Evolutionary conservation across 2,329 filamentous ascomycete species (phyloP).

Genomic region (Pseudogymnoascus sp.): DNA sequence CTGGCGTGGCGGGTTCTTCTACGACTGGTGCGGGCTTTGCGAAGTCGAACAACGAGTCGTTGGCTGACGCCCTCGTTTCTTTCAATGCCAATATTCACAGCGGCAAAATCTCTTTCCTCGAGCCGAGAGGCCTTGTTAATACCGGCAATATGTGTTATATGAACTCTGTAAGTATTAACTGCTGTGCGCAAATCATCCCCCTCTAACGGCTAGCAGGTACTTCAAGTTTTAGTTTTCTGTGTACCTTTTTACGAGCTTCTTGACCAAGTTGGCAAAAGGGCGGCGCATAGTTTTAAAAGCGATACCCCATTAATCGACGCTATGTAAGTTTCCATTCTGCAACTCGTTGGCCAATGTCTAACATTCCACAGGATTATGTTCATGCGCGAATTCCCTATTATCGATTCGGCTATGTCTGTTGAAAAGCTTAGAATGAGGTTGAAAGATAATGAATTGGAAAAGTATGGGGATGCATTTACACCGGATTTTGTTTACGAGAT

Average conservation of each 20-base stretch:
- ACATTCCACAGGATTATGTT: slow-evolving; percentile 69
- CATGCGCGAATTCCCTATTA: slow-evolving; percentile 80
- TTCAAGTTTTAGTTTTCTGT: slow-evolving; percentile 93
- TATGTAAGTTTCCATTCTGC: slow-evolving; percentile 53
- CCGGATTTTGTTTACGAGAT: slow-evolving; percentile 95
- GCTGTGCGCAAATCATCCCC: not conserved
- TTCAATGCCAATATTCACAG: slow-evolving; percentile 54
- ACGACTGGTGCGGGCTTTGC: slow-evolving; percentile 31
- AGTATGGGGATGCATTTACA: slow-evolving; percentile 83
- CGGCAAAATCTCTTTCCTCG: slow-evolving; percentile 68
- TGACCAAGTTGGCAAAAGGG: slow-evolving; percentile 74
- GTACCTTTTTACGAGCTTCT: slow-evolving; percentile 91
- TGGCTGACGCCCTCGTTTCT: slow-evolving; percentile 67
- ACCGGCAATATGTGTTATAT: slow-evolving; percentile 99
- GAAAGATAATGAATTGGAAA: slow-evolving; percentile 76
- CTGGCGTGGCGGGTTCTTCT: slow-evolving; percentile 23
- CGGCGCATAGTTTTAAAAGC: slow-evolving; percentile 86
- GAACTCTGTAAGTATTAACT: slow-evolving; percentile 73
- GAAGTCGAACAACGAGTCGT: slow-evolving; percentile 47
- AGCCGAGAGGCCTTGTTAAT: slow-evolving; percentile 89
- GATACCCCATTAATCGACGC: slow-evolving; percentile 90
- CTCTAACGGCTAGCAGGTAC: slow-evolving; percentile 53
- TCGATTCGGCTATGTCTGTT: slow-evolving; percentile 66
- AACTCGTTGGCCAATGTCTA: not conserved
- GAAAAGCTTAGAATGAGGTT: slow-evolving; percentile 67